Percentiles rank a stretch among this genome's conserved stretches.
phyloP scores from a whole-genome alignment of 225 moss, liverwort and hornwort genomes.

The Takakia lepidozioides region DNA sequence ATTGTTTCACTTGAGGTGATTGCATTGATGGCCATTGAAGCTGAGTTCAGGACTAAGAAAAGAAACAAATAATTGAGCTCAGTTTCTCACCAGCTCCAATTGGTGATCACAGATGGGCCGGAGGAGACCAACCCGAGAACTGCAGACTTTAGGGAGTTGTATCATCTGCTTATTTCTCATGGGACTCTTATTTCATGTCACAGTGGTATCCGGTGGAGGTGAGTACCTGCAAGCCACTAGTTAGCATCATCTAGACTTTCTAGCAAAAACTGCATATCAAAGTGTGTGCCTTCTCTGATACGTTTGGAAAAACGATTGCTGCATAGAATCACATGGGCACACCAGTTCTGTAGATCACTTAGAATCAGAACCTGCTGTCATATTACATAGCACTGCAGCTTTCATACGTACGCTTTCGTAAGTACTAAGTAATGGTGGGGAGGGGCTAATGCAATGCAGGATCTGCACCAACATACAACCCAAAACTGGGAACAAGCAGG shows the following conservation, averaged over 20 bases:
- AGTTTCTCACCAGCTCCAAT: neutral
- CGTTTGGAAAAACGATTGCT: too few species aligned
- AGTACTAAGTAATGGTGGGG: conserved; percentile 1
- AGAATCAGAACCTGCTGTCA: conserved; percentile 4
- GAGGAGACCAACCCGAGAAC: neutral
- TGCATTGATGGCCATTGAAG: too few species aligned
- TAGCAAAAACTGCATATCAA: too few species aligned
- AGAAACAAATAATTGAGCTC: too few species aligned
- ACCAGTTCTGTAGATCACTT: neutral
- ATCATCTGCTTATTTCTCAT: neutral
- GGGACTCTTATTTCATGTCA: neutral
- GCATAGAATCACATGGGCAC: conserved; percentile 5
- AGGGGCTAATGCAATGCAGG: conserved; percentile 9
- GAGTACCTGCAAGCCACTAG: neutral
- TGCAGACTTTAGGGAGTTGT: neutral
- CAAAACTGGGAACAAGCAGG: conserved; percentile 24
- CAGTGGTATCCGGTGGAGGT: neutral
- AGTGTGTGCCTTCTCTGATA: too few species aligned
- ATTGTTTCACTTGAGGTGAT: too few species aligned
- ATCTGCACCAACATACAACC: conserved; percentile 12
- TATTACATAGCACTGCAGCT: conserved; percentile 6
- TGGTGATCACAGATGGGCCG: neutral
- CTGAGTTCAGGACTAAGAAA: too few species aligned
- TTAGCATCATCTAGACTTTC: too few species aligned
- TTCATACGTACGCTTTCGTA: neutral